Evolutionary conservation across 2,329 filamentous ascomycete species (phyloP).

Genomic region (Paraphaeosphaeria sporulosa): DNA sequence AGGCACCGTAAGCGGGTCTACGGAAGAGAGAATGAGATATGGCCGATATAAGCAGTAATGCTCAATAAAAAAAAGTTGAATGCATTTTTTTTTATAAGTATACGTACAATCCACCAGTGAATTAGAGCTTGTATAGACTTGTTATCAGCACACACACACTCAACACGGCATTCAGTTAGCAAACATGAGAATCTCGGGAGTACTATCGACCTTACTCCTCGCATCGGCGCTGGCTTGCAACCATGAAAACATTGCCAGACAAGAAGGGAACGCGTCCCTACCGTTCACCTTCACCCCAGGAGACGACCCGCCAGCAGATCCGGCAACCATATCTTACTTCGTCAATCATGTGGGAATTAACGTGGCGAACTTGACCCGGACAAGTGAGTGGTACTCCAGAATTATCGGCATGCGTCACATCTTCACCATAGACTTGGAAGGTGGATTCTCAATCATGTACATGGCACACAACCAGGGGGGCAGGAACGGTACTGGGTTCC

Average conservation of each 20-base stretch:
- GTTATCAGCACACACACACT: neutral
- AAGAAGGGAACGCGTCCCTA: constrained; percentile 3
- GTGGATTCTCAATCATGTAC: constrained; percentile 45
- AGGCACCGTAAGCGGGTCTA: no score
- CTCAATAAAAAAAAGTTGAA: no score
- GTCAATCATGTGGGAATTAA: constrained; percentile 48
- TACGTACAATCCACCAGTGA: no score
- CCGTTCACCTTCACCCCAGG: constrained; percentile 18
- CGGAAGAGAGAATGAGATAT: no score
- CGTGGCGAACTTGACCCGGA: constrained; percentile 40
- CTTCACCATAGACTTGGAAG: constrained; percentile 42
- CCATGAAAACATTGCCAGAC: constrained; percentile 7
- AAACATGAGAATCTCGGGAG: constrained; percentile 1
- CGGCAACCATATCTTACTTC: constrained; percentile 44
- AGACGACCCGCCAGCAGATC: constrained; percentile 36
- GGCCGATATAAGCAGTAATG: no score
- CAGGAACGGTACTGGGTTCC: constrained; percentile 50
- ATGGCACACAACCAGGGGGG: constrained; percentile 49
- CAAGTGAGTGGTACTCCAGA: constrained; percentile 45
- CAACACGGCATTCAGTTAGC: neutral
- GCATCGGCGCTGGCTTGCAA: constrained; percentile 15
- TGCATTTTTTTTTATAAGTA: no score
- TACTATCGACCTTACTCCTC: constrained; percentile 6
- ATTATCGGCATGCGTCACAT: constrained; percentile 48
- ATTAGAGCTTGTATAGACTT: no score